Base-by-base conservation (phyloP, 352 stramenopile species). In the Phytophthora fragariae region DNA sequence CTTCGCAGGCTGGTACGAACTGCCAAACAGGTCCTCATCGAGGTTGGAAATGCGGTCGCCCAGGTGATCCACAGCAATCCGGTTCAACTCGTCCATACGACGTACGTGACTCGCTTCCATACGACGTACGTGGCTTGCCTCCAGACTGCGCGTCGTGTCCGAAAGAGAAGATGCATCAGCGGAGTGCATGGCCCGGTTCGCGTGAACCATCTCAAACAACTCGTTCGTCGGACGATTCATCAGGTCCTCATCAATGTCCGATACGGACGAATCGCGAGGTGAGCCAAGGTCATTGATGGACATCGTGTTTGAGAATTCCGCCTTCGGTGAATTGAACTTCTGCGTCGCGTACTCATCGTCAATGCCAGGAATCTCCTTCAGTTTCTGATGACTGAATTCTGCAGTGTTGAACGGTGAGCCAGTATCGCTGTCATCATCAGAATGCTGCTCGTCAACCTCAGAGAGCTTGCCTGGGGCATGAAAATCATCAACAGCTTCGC, bases 11-110 rank as follows among this genome's bases (percentile, higher is more conserved):
- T 66, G 49, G 35, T 63, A 73, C 11, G 65, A 53, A 24, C 74
- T 81, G 12, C 64, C 58, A 24, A 73, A 67, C 53, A 77, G 52
- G 3, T 76, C 68, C 21, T 80, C 72, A 19, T 75, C 66, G 6
- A 84, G 57, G 60, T 68, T 84, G 0, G 83, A 88, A 19, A 88
- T 79, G 12, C 83, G 81, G 49, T 77, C 73, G 17, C 80, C 82
- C 9, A 81, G 70, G 60, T 84, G 71, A 33, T 85, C 83, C 33
- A 85, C 33, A 37, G 83, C 83, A 37, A 90, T 86, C 15, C 62
- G 73, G 41, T 86, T 85, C 15, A 89, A 65, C 65, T 89, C 80
- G 21, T 79, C 81, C 83, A 90, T 90, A 15, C 83, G 81, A 33
- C 78, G 77, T 19, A 75, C 56, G 57, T 90, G 82, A 19, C 72